A percentile compares a stretch with the other conserved stretches of the same genome.
Evolutionary conservation across 2,329 filamentous ascomycete genomes (phyloP).

Genomic region (Botrytis sinoallii): DNA sequence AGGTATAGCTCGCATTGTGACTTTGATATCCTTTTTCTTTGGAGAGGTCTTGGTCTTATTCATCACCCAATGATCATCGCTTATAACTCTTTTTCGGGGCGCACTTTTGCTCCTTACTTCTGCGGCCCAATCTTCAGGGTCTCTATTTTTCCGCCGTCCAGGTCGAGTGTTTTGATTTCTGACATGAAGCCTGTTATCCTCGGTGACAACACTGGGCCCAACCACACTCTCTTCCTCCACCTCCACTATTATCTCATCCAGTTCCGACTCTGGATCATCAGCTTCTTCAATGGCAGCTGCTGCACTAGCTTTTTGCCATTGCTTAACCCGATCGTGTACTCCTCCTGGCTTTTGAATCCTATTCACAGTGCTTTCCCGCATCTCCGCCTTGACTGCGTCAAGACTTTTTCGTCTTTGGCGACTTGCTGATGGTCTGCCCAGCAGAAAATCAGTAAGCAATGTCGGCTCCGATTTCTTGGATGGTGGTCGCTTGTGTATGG

Average conservation of each 20-base stretch:
- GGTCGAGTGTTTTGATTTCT: conserved; percentile 30
- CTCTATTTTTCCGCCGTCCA: conserved; percentile 33
- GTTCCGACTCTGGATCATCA: conserved; percentile 50
- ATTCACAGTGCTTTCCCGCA: conserved; percentile 51
- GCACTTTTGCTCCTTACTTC: conserved; percentile 31
- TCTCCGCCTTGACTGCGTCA: conserved; percentile 55
- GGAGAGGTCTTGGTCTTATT: conserved; percentile 49
- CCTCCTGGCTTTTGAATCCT: conserved; percentile 61
- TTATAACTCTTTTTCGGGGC: conserved; percentile 88
- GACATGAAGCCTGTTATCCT: conserved; percentile 56
- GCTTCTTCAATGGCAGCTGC: conserved; percentile 56
- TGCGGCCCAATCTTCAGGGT: conserved; percentile 30
- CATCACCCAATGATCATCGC: conserved; percentile 81
- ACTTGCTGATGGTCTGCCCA: conserved; percentile 55
- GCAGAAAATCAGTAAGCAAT: conserved; percentile 55
- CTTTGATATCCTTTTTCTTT: conserved; percentile 35
- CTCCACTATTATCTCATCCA: conserved; percentile 59
- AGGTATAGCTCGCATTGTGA: conserved; percentile 41
- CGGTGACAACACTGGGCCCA: conserved; percentile 40
- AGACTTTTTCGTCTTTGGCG: conserved; percentile 55
- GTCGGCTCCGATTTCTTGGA: conserved; percentile 43
- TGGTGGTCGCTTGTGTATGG: conserved; percentile 27
- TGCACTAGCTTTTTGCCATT: conserved; percentile 80
- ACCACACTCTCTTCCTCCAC: conserved; percentile 56
- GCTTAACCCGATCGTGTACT: conserved; percentile 75